Percentiles rank a stretch among this genome's conserved stretches.
Evolutionary conservation across 805 yeast species (phyloP).

Genomic region (Nakazawaea molendinolei): DNA sequence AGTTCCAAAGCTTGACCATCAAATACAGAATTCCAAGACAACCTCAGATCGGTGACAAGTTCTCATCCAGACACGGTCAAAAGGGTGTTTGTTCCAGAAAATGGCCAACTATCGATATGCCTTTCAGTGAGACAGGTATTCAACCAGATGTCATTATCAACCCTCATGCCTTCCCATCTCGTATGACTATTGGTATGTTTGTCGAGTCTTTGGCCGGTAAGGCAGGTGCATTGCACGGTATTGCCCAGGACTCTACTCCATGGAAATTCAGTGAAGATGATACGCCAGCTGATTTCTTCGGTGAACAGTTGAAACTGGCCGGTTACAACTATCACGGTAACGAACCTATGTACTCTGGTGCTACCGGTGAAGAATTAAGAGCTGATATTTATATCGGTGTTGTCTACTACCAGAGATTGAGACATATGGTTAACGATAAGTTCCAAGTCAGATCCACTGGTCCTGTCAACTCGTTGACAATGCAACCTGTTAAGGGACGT

Average conservation of each 20-base stretch:
- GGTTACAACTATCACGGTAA: slow-evolving; percentile 98
- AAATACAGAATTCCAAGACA: slow-evolving; percentile 87
- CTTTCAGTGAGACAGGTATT: slow-evolving; percentile 92
- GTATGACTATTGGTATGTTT: slow-evolving; percentile 99
- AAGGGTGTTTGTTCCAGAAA: slow-evolving; percentile 98
- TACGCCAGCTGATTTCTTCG: slow-evolving; percentile 96
- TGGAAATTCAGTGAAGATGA: slow-evolving; percentile 89
- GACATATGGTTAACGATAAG: slow-evolving; percentile 99
- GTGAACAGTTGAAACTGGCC: slow-evolving; percentile 79
- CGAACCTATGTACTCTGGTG: slow-evolving; percentile 98
- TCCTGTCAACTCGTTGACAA: slow-evolving; percentile 91
- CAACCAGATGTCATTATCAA: slow-evolving; percentile 97
- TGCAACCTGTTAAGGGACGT: slow-evolving; percentile 99
- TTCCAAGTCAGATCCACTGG: slow-evolving; percentile 99
- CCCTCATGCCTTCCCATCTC: slow-evolving; percentile 99
- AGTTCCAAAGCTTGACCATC: slow-evolving; percentile 78
- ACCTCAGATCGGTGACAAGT: slow-evolving; percentile 95
- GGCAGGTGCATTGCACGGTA: slow-evolving; percentile 96
- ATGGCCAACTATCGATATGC: slow-evolving; percentile 97
- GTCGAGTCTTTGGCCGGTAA: slow-evolving; percentile 98
- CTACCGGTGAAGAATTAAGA: slow-evolving; percentile 94
- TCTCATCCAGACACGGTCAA: slow-evolving; percentile 96
- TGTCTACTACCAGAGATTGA: slow-evolving; percentile 94
- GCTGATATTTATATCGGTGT: slow-evolving; percentile 96
- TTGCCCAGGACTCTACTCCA: slow-evolving; percentile 96